phyloP scores from a whole-genome alignment of 129 eudicot species.

The Rutidosis leptorrhynchoides region DNA sequence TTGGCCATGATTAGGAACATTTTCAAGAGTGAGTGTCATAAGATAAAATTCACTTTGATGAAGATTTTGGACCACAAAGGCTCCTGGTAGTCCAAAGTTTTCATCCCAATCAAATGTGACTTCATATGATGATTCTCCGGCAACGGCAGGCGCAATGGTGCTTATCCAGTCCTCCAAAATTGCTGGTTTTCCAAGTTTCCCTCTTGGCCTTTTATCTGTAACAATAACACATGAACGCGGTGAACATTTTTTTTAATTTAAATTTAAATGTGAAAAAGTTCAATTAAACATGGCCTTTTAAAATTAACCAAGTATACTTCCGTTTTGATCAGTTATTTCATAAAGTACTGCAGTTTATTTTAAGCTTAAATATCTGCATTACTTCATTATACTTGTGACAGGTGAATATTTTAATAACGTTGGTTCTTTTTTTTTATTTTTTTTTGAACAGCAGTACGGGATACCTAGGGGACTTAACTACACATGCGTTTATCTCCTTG shows the following conservation, averaged over 20 bases:
- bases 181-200: constrained; percentile 55
- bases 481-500: too few relatives aligned
- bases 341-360: too few relatives aligned
- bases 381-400: too few relatives aligned
- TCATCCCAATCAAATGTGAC: constrained; percentile 54
- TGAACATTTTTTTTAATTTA: not conserved
- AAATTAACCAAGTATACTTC: too few relatives aligned
- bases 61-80: constrained; percentile 47
- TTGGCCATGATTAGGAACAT: constrained; percentile 51
- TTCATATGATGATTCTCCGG: constrained; percentile 34
- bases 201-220: constrained; percentile 34
- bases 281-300: too few relatives aligned
- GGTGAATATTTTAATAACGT: too few relatives aligned
- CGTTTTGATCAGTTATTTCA: too few relatives aligned
- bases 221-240: not conserved
- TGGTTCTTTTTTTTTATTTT: too few relatives aligned
- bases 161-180: constrained; percentile 51
- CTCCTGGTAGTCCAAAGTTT: constrained; percentile 60
- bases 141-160: constrained; percentile 30
- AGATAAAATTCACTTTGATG: constrained; percentile 58
- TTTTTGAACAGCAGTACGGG: too few relatives aligned
- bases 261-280: too few relatives aligned
- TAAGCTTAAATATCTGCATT: too few relatives aligned
- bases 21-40: constrained; percentile 58
- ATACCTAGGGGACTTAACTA: too few relatives aligned